phyloP scores from a whole-genome alignment of 2,329 filamentous ascomycete species.

The Cordyceps javanica region DNA sequence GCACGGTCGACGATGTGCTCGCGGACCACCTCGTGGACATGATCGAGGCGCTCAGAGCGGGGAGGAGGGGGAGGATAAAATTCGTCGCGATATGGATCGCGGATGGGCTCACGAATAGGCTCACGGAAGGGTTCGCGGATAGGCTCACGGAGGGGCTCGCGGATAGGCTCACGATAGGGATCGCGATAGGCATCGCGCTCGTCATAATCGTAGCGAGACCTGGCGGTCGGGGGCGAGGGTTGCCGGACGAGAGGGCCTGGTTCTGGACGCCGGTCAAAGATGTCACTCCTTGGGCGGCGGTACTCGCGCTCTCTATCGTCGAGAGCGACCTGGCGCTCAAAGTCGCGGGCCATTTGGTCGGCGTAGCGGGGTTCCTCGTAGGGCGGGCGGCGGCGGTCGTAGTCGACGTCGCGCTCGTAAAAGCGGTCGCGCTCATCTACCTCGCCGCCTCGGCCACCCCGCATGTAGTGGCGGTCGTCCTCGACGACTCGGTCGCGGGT shows the following conservation, averaged over 20 bases:
- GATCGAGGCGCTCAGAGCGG: conserved; percentile 52
- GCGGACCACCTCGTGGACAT: conserved; percentile 55
- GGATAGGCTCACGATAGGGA: conserved; percentile 34
- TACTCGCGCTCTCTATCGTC: conserved; percentile 42
- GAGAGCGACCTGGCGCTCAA: conserved; percentile 51
- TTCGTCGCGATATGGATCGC: conserved; percentile 32
- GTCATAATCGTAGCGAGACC: conserved; percentile 35
- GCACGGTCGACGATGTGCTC: conserved; percentile 38
- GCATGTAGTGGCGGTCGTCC: conserved; percentile 43
- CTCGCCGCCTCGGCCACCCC: conserved; percentile 36
- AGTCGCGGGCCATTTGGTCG: conserved; percentile 24
- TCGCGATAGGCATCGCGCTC: conserved; percentile 53
- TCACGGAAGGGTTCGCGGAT: conserved; percentile 33
- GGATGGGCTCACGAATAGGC: conserved; percentile 30
- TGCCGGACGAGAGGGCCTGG: conserved; percentile 35
- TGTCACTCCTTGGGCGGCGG: conserved; percentile 68
- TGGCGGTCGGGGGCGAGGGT: conserved; percentile 8
- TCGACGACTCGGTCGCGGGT: conserved; percentile 39
- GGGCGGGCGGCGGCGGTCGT: conserved; percentile 36
- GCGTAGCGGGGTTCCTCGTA: conserved; percentile 46
- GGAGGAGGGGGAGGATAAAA: conserved; percentile 64
- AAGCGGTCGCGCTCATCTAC: conserved; percentile 39
- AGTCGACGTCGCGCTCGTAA: conserved; percentile 34
- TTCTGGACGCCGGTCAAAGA: conserved; percentile 71
- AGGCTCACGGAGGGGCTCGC: conserved; percentile 30